phyloP scores from a whole-genome alignment of 2,329 filamentous ascomycete genomes.

The Trichoderma koningiopsis region DNA sequence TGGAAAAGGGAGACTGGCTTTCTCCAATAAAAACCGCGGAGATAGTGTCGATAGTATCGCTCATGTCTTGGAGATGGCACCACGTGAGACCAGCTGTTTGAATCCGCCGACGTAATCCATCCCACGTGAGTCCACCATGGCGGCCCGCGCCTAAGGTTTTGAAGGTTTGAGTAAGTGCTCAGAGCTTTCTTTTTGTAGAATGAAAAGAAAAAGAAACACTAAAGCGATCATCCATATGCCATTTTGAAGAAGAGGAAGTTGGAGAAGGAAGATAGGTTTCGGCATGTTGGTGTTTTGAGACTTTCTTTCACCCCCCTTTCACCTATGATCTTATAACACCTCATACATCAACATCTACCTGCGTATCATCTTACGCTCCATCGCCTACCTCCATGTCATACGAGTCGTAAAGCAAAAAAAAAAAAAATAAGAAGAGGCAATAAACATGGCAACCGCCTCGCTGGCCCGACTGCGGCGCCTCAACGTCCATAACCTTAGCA shows the following conservation, averaged over 20 bases:
- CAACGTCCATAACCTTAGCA: constrained; percentile 52
- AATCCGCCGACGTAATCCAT: constrained; percentile 22
- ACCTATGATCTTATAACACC: background rate
- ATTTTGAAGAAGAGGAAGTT: background rate
- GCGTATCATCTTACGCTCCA: background rate
- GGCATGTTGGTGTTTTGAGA: background rate
- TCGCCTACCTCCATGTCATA: background rate
- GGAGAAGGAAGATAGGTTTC: background rate
- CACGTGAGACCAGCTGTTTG: constrained; percentile 16
- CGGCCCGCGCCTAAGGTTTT: background rate
- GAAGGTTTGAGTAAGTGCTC: background rate
- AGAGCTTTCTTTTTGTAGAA: background rate
- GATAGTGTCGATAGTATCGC: background rate
- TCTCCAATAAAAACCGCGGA: constrained; percentile 13
- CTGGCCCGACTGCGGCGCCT: constrained; percentile 36
- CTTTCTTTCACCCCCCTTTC: background rate
- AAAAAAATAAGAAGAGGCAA: background rate
- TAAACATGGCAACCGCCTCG: constrained; percentile 33
- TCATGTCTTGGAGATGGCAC: constrained; percentile 8
- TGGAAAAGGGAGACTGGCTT: background rate
- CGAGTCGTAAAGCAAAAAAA: background rate
- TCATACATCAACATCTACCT: background rate
- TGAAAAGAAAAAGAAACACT: background rate
- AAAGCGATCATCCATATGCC: background rate
- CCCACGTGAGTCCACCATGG: constrained; percentile 18